Percentiles rank a stretch among this genome's conserved stretches.
Evolutionary conservation across 306 rosid species (phyloP).

Genomic region (Biancaea sappan): DNA sequence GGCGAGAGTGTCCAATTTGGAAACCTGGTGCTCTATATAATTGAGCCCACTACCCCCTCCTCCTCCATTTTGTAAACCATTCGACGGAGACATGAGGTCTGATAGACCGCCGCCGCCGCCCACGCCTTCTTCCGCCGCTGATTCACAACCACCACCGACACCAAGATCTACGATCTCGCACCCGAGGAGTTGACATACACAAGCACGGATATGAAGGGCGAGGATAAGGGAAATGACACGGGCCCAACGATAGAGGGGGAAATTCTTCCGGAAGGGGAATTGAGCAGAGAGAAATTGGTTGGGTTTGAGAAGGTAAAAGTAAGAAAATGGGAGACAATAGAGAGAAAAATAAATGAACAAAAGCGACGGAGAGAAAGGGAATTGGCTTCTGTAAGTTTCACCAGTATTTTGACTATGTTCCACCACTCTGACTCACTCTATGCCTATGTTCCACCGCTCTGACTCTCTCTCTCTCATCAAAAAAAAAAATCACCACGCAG

Average conservation of each 20-base stretch:
- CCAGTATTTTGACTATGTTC: background rate
- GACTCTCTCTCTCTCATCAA: too few species aligned
- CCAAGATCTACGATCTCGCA: constrained; percentile 50
- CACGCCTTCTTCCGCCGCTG: background rate
- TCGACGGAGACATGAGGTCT: constrained; percentile 71
- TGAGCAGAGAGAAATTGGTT: constrained; percentile 46
- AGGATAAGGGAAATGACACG: background rate
- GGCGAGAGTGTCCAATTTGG: constrained; percentile 84
- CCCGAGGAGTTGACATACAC: background rate
- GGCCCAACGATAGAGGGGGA: background rate
- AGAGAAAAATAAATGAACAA: background rate
- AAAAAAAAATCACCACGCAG: too few species aligned
- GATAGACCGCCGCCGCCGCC: constrained; percentile 11
- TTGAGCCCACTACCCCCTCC: constrained; percentile 47
- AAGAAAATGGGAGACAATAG: constrained; percentile 16
- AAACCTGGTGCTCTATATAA: constrained; percentile 71
- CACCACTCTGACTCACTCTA: background rate
- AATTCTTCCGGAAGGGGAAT: constrained; percentile 1
- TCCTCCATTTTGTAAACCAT: constrained; percentile 50
- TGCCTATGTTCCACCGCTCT: too few species aligned
- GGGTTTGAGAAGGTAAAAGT: constrained; percentile 33
- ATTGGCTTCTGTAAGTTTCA: background rate
- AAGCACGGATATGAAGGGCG: constrained; percentile 13
- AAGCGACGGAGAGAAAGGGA: background rate
- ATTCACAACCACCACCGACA: constrained; percentile 34